phyloP scores from a whole-genome alignment of 2,329 filamentous ascomycete species.

The Phyllosticta citribraziliensis region DNA sequence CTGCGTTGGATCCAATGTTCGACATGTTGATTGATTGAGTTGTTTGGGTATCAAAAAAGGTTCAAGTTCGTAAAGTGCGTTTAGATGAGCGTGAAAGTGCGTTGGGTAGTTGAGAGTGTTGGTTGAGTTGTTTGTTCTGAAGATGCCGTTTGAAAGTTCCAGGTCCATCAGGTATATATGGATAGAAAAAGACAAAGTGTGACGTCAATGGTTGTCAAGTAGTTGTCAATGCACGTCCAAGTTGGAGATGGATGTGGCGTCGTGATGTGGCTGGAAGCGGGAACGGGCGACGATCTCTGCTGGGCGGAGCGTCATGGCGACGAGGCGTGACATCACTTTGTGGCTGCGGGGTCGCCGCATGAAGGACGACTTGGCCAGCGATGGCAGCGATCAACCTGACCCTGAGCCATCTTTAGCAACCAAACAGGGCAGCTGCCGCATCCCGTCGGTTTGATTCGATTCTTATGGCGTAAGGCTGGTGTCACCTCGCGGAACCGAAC shows the following conservation, averaged over 20 bases:
- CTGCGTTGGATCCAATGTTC: slow-evolving; percentile 18
- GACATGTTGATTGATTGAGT: slow-evolving; percentile 18
- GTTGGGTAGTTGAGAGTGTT: not conserved
- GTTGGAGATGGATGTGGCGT: not conserved
- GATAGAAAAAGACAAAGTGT: not conserved
- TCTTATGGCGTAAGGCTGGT: slow-evolving; percentile 10
- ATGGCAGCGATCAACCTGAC: not conserved
- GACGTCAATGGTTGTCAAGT: slow-evolving; percentile 1
- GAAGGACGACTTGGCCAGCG: not conserved
- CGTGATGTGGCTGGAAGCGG: slow-evolving; percentile 7
- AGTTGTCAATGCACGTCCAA: not conserved
- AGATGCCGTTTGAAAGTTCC: slow-evolving; percentile 3
- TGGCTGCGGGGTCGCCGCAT: not conserved
- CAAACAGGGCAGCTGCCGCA: not conserved
- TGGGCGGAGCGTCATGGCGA: not conserved
- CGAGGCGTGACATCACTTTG: slow-evolving; percentile 4
- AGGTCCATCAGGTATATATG: slow-evolving; percentile 1
- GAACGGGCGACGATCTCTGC: not conserved
- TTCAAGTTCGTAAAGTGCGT: not conserved
- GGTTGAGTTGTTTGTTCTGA: slow-evolving; percentile 3
- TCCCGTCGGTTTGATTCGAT: not conserved
- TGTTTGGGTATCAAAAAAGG: not conserved
- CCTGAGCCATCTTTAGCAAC: not conserved
- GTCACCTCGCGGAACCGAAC: slow-evolving; percentile 1
- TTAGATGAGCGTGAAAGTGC: not conserved